Evolutionary conservation across 768 basidiomycete species (phyloP), one percentile per base, ranked within the genome.

Genomic region (Pulveroboletus sp.): DNA sequence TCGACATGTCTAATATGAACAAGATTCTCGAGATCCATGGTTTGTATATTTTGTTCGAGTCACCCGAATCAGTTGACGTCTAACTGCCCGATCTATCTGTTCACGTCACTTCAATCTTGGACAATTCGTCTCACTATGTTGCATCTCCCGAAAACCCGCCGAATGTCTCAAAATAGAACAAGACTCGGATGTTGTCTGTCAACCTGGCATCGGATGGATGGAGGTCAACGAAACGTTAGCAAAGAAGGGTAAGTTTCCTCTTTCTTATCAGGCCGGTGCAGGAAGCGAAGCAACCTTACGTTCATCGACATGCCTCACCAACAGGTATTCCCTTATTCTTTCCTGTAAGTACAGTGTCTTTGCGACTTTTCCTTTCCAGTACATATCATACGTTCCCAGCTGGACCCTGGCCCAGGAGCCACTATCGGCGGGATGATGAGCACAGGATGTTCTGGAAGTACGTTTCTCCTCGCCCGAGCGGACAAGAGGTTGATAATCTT

Each of bases 371-470:
- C 9, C 5, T 35, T 0, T 15, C n/a, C 8, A 33, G 46, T 11
- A 27, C 9, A 40, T 9, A 18, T 53, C 4, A 42, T 17, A 9
- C 53, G 9, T 14, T 17, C 17, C 18, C 54, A 89, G 86, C 75
- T 89, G 32, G 86, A 89, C 55, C 86, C 86, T 1, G 88, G 76
- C 9, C 89, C 86, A 0, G 79, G 82, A 24, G 90, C 90, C 1
- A 92, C 87, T 0, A 81, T 92, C 32, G 89, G 90, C 8, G 89
- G 89, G 0, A 92, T 92, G 86, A 72, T 88, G 27, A 86, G 86
- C 48, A 93, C 89, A 0, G 89, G 91, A 0, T 93, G 90, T 58
- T 87, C 84, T 5, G 90, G 91, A 51, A 92, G 91, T 78, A 71
- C 65, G 71, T 69, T 17, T 57, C 13, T 39, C 17, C 13, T 45